Percentiles rank a stretch among this genome's conserved stretches.
These are phyloP conservation scores for Pittosporum tobira DNA, from an alignment of 129 eudicot genomes.

Conservation along the genomic window DNA sequence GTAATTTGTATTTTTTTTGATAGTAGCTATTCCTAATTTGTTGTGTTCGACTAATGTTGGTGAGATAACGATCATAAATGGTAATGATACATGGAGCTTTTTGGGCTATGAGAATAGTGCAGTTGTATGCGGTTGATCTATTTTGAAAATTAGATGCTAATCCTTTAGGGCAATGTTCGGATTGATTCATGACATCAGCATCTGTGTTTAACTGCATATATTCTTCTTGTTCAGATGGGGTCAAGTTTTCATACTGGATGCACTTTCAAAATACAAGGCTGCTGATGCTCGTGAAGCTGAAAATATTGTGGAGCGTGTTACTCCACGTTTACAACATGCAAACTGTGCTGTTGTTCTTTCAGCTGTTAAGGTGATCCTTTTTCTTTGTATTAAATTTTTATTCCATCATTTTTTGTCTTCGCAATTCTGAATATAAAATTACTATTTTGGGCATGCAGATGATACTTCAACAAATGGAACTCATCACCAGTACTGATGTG, in stretches of 20 bases:
- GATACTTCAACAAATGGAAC: constrained; percentile 99
- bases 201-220: constrained; percentile 4
- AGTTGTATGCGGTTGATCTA: too few species aligned
- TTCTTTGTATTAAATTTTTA: background rate
- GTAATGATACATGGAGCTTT: too few species aligned
- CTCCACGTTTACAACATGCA: constrained; percentile 97
- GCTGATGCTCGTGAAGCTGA: constrained; percentile 99
- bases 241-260: constrained; percentile 97
- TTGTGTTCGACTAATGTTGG: too few species aligned
- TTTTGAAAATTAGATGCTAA: too few species aligned
- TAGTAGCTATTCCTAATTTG: too few species aligned
- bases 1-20: too few species aligned
- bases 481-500: constrained; percentile 91
- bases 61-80: too few species aligned
- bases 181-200: background rate
- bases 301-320: constrained; percentile 93
- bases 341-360: constrained; percentile 98
- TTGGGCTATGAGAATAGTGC: too few species aligned
- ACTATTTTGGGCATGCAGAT: constrained; percentile 51
- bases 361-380: constrained; percentile 64
- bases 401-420: background rate
- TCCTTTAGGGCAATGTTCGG: background rate
- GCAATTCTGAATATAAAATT: background rate
- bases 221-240: constrained; percentile 71
- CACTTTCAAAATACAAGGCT: constrained; percentile 94